Conservation (phyloP, 2,329 filamentous ascomycete genomes). For the Lojkania enalia region DNA sequence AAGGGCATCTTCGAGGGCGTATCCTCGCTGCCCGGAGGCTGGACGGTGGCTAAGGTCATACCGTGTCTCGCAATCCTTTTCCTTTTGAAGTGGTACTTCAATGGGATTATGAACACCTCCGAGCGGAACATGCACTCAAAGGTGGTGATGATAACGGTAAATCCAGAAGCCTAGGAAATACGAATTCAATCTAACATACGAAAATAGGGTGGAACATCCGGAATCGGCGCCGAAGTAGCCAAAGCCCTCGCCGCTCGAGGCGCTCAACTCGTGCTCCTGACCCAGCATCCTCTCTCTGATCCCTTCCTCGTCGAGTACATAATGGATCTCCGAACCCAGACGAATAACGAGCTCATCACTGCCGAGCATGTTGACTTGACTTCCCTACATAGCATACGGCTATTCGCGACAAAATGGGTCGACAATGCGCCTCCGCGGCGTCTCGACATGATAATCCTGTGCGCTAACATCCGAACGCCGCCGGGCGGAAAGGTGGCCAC, state of each 20-base stretch:
- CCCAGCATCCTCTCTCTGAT: conserved; percentile 77
- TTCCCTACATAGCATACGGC: conserved; percentile 85
- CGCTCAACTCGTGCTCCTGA: conserved; percentile 88
- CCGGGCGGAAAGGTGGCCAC: conserved; percentile 61
- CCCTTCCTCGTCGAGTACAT: conserved; percentile 92
- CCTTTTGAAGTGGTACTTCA: conserved; percentile 73
- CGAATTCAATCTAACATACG: conserved; percentile 22
- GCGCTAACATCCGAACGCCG: conserved; percentile 76
- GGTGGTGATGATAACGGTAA: conserved; percentile 86
- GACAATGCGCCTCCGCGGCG: conserved; percentile 89
- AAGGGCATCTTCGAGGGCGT: conserved; percentile 60
- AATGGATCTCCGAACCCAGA: conserved; percentile 76
- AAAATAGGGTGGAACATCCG: conserved; percentile 79
- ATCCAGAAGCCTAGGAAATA: no score
- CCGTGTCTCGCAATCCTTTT: conserved; percentile 58
- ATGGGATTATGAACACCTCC: conserved; percentile 71
- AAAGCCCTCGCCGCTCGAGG: conserved; percentile 76
- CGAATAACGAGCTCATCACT: conserved; percentile 86
- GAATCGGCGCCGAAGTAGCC: conserved; percentile 79
- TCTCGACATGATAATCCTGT: conserved; percentile 88
- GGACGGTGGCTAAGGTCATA: conserved; percentile 56
- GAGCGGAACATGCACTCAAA: conserved; percentile 91
- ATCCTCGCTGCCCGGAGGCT: conserved; percentile 57
- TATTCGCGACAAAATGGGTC: conserved; percentile 97
- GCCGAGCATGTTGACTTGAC: conserved; percentile 91